Base-by-base conservation (phyloP, 2,329 filamentous ascomycete species). In the Botrytis byssoidea region DNA sequence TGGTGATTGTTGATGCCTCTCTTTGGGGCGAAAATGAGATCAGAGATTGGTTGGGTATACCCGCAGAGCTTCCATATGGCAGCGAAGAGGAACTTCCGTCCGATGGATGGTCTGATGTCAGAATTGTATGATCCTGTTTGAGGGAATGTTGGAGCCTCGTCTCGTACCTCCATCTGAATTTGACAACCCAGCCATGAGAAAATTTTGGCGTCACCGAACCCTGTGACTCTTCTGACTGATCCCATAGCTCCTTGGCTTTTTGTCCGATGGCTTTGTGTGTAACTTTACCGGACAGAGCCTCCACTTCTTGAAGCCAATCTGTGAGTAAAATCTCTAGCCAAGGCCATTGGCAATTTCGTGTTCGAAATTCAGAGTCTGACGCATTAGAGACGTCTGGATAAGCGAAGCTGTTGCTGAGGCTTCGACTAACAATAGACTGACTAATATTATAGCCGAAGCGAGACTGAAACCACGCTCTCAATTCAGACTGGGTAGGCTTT, bases 351-450 rank as follows among this genome's bases (percentile, higher is more conserved):
- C 72, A 74, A 67, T 57, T 72, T 60, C 74, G 72, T 37, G 70
- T 65, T 66, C 72, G 72, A 51, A 59, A 72, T 63, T 70, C 65
- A 65, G 72, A 48, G 48, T 72, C 72, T 72, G 68, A 18, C n/a
- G 40, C 37, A 69, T 42, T 55, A 70, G 12, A 63, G 42, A 48
- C 61, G 35, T 75, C 68, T 60, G 74, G 74, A 75, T 74, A 66
- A 68, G 67, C 57, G 69, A 75, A 75, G 72, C 74, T 74, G 55
- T 74, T 63, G 57, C 72, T 75, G 60, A 75, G 68, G 64, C 72
- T 75, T 72, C 68, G 68, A 60, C 74, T 75, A 42, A 72, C 67
- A 66, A 75, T 74, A n/a, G 74, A 75, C 63, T 75, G 72, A 60
- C 74, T 74, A 46, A 75, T 75, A 63, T 72, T 51, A 44, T 75